Evolutionary conservation across 371 early-diverging fungal species (phyloP).

Genomic region (Lichtheimia hyalospora): DNA sequence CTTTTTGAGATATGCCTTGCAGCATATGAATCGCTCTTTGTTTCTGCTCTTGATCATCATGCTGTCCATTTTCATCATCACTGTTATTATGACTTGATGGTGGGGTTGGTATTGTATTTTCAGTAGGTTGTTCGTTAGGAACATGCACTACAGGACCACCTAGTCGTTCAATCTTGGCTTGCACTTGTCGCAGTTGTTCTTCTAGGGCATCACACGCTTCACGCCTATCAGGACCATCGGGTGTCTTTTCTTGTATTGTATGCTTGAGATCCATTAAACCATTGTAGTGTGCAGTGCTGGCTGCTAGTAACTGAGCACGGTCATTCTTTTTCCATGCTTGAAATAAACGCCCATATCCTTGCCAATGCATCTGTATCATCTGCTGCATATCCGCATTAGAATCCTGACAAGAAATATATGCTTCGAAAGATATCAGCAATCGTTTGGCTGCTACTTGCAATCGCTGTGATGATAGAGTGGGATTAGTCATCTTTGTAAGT

Average conservation of each 20-base stretch:
- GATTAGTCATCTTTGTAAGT: too few species aligned
- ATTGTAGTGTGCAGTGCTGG: slow-evolving; percentile 63
- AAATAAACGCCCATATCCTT: slow-evolving; percentile 57
- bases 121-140: slow-evolving; percentile 3
- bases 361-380: slow-evolving; percentile 37
- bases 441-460: slow-evolving; percentile 38
- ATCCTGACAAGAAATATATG: slow-evolving; percentile 26
- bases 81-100: slow-evolving; percentile 6
- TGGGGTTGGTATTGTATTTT: slow-evolving; percentile 5
- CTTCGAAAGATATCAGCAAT: slow-evolving; percentile 55
- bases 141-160: slow-evolving; percentile 18
- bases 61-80: neutral
- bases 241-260: slow-evolving; percentile 56
- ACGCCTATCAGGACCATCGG: slow-evolving; percentile 32
- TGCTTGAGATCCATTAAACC: slow-evolving; percentile 67
- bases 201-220: slow-evolving; percentile 31
- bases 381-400: slow-evolving; percentile 20
- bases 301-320: slow-evolving; percentile 52
- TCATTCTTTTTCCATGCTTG: slow-evolving; percentile 72
- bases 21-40: slow-evolving; percentile 7
- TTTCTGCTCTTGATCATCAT: slow-evolving; percentile 3
- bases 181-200: slow-evolving; percentile 47
- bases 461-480: slow-evolving; percentile 16
- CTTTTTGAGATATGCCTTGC: neutral
- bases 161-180: slow-evolving; percentile 22